Percentiles rank a stretch among this genome's conserved stretches.
These are phyloP conservation scores for Ogataea trehaloabstinens DNA, from an alignment of 805 yeast species.

Conservation along the genomic window DNA sequence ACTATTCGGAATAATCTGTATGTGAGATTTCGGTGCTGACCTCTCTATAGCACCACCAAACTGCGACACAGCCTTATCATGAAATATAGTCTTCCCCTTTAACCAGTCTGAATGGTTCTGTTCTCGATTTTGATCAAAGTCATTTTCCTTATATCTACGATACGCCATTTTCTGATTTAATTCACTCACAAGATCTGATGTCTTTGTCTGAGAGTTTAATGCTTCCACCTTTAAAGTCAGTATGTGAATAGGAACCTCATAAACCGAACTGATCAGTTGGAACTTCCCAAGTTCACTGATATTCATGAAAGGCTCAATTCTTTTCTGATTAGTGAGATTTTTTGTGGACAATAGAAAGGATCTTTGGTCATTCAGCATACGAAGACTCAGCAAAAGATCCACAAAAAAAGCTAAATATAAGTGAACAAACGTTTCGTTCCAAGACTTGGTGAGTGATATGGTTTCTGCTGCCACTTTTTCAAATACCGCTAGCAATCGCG, in stretches of 20 bases:
- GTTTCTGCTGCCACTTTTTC: constrained; percentile 14
- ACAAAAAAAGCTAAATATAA: constrained; percentile 15
- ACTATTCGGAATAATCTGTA: constrained; percentile 13
- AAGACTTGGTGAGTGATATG: constrained; percentile 9
- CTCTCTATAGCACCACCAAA: constrained; percentile 11
- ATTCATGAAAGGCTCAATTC: constrained; percentile 13
- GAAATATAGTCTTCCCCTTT: constrained; percentile 12
- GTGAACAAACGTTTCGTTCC: constrained; percentile 10
- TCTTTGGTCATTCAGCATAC: constrained; percentile 7
- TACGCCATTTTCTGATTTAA: constrained; percentile 6
- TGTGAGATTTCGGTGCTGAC: constrained; percentile 1
- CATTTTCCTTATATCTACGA: constrained; percentile 8
- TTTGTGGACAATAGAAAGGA: constrained; percentile 5
- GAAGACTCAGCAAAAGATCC: constrained; percentile 13
- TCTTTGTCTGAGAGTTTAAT: constrained; percentile 17
- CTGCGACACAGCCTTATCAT: constrained; percentile 12
- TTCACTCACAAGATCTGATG: constrained; percentile 14
- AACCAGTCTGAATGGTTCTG: constrained; percentile 13
- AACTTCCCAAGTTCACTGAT: constrained; percentile 14
- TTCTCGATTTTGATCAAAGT: constrained; percentile 7
- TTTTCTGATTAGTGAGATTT: constrained; percentile 7
- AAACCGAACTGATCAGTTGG: constrained; percentile 13
- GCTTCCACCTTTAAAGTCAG: constrained; percentile 15
- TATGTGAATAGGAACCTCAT: constrained; percentile 10
- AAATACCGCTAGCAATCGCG: constrained; percentile 8